Evolutionary conservation across 2,329 filamentous ascomycete species (phyloP).

Genomic region (Graphilbum ipis-grandicollis): DNA sequence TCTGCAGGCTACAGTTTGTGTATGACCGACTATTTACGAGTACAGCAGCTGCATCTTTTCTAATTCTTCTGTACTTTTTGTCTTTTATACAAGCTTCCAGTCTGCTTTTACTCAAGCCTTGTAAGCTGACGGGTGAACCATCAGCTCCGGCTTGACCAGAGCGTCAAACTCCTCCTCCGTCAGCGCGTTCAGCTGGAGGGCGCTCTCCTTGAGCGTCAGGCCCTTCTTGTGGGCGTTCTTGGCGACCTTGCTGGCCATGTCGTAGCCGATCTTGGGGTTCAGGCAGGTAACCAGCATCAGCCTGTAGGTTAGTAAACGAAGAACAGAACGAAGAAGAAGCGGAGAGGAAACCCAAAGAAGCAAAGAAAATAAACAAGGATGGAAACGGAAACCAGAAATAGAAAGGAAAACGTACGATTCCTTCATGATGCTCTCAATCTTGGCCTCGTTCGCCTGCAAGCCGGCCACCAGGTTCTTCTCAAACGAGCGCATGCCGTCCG

Average conservation of each 20-base stretch:
- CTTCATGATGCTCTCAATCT: slow-evolving; percentile 78
- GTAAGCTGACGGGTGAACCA: slow-evolving; percentile 65
- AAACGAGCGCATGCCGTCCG: slow-evolving; percentile 89
- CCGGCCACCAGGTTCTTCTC: slow-evolving; percentile 83
- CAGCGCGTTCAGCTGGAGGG: slow-evolving; percentile 81
- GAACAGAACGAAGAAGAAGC: neutral
- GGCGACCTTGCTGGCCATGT: slow-evolving; percentile 91
- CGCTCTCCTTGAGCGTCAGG: slow-evolving; percentile 79
- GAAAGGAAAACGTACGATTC: slow-evolving; percentile 53
- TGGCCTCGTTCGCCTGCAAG: slow-evolving; percentile 81
- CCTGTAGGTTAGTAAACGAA: slow-evolving; percentile 24
- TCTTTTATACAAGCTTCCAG: too few relatives aligned
- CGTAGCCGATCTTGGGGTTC: slow-evolving; percentile 93
- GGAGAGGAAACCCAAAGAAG: neutral
- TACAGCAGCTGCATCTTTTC: too few relatives aligned
- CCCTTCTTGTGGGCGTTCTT: slow-evolving; percentile 99
- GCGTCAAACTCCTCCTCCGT: slow-evolving; percentile 80
- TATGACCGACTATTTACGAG: too few relatives aligned
- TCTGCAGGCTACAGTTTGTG: too few relatives aligned
- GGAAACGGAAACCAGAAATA: too few relatives aligned
- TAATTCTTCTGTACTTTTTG: too few relatives aligned
- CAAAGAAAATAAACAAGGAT: slow-evolving; percentile 4
- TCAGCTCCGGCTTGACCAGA: slow-evolving; percentile 82
- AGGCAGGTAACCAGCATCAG: slow-evolving; percentile 97
- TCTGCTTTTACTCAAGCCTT: too few relatives aligned